Conservation (phyloP, 768 basidiomycete genomes). For the Leccinellum albellum region DNA sequence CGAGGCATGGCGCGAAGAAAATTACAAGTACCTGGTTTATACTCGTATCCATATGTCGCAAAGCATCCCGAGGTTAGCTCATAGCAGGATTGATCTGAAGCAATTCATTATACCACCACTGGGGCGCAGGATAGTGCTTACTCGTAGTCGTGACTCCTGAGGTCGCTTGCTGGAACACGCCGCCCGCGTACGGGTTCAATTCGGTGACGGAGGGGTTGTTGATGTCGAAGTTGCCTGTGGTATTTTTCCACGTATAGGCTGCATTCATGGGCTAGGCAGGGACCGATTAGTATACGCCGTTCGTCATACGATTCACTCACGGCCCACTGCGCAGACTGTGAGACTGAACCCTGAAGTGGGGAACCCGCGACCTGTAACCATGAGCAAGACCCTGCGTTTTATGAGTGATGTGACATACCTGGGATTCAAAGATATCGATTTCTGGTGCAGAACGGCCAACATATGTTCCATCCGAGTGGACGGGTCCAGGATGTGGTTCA, state of each 20-base stretch:
- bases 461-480: constrained; percentile 69
- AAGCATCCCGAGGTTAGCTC: constrained; percentile 47
- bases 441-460: constrained; percentile 84
- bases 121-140: constrained; percentile 24
- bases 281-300: neutral
- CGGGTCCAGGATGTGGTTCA: constrained; percentile 86
- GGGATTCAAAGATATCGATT: constrained; percentile 88
- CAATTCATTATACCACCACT: neutral
- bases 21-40: constrained; percentile 52
- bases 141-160: constrained; percentile 64
- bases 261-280: constrained; percentile 69
- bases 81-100: constrained; percentile 67
- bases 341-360: constrained; percentile 54
- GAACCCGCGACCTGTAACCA: constrained; percentile 35
- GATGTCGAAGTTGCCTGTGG: constrained; percentile 54
- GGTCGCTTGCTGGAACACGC: constrained; percentile 78
- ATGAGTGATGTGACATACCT: constrained; percentile 37
- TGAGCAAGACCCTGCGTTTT: neutral
- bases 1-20: neutral
- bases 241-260: constrained; percentile 67
- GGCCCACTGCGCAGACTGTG: constrained; percentile 81
- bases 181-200: constrained; percentile 70
- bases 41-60: constrained; percentile 78
- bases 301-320: constrained; percentile 39
- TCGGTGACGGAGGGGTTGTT: constrained; percentile 45